phyloP scores from a whole-genome alignment of 805 yeast genomes.

The Lachancea cidri region DNA sequence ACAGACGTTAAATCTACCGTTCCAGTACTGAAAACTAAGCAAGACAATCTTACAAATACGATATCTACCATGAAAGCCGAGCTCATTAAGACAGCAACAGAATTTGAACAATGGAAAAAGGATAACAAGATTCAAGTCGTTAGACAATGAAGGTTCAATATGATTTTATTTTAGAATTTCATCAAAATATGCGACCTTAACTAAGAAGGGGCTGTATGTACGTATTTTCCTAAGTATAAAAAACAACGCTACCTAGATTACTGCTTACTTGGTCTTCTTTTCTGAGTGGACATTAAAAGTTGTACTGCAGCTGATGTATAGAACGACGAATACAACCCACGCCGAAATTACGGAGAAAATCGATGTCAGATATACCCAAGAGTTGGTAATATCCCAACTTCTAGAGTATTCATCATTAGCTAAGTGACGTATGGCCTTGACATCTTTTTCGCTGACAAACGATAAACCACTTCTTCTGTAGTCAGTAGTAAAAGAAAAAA shows the following conservation, averaged over 20 bases:
- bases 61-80: slow-evolving; percentile 28
- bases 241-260: background rate
- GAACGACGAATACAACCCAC: slow-evolving; percentile 72
- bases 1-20: slow-evolving; percentile 73
- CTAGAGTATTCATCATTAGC: slow-evolving; percentile 94
- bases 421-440: slow-evolving; percentile 83
- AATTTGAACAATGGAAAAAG: slow-evolving; percentile 32
- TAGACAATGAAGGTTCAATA: slow-evolving; percentile 17
- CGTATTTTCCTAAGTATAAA: background rate
- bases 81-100: slow-evolving; percentile 27
- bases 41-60: slow-evolving; percentile 38
- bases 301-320: slow-evolving; percentile 39
- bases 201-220: background rate
- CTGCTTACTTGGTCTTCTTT: background rate
- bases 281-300: background rate
- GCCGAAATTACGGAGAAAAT: slow-evolving; percentile 63
- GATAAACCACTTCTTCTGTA: slow-evolving; percentile 75
- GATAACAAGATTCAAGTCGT: slow-evolving; percentile 34
- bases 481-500: slow-evolving; percentile 78
- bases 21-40: slow-evolving; percentile 54
- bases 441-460: slow-evolving; percentile 57
- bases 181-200: background rate
- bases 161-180: background rate
- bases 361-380: slow-evolving; percentile 84
- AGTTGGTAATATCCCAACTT: slow-evolving; percentile 87